phyloP scores from a whole-genome alignment of 768 basidiomycete genomes.

The Tricholoma terreum region DNA sequence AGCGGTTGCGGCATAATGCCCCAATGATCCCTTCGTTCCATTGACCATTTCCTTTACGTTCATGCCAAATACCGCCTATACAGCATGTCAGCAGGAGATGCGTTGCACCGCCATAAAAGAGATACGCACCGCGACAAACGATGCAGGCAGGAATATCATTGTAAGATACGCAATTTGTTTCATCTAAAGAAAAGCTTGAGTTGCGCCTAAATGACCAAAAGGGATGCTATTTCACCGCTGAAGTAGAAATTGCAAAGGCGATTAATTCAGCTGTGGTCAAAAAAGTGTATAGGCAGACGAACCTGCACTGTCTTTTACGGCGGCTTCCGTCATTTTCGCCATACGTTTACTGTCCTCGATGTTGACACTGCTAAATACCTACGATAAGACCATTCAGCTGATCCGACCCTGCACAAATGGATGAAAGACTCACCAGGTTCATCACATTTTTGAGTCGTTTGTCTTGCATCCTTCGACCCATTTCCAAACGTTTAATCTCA shows the following conservation, averaged over 20 bases:
- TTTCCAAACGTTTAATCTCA: slow-evolving; percentile 47
- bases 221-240: slow-evolving; percentile 19
- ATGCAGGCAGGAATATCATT: slow-evolving; percentile 60
- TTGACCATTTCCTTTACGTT: slow-evolving; percentile 45
- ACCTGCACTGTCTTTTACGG: slow-evolving; percentile 49
- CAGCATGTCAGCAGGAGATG: background rate
- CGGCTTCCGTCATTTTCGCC: slow-evolving; percentile 50
- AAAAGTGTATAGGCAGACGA: slow-evolving; percentile 8
- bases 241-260: background rate
- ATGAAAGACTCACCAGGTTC: slow-evolving; percentile 38
- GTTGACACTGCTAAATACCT: slow-evolving; percentile 62
- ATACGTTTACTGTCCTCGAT: slow-evolving; percentile 53
- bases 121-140: slow-evolving; percentile 45
- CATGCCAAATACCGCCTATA: slow-evolving; percentile 58
- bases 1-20: slow-evolving; percentile 41
- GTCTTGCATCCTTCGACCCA: slow-evolving; percentile 42
- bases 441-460: slow-evolving; percentile 50
- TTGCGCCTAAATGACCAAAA: background rate
- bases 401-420: background rate
- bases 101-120: background rate
- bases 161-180: slow-evolving; percentile 60
- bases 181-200: slow-evolving; percentile 32
- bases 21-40: slow-evolving; percentile 35
- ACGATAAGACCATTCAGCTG: background rate
- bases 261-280: background rate